These are phyloP conservation scores for Colletotrichum tropicale DNA, from an alignment of 2,329 filamentous ascomycete genomes.

Conservation along the genomic window DNA sequence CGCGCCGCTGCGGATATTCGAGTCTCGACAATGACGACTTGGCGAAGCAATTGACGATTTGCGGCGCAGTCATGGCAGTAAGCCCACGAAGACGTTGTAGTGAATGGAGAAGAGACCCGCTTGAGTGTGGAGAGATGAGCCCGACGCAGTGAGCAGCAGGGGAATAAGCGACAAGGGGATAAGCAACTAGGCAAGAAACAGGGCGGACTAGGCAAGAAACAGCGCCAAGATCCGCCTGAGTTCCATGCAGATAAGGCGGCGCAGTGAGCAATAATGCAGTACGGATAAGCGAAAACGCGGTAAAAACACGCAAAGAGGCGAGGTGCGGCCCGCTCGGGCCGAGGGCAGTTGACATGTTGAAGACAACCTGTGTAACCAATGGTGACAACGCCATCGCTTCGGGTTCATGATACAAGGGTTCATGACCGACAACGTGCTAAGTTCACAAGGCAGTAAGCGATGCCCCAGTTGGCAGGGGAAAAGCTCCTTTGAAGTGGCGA, in stretches of 20 bases:
- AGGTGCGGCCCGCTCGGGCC: not conserved
- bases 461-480: not conserved
- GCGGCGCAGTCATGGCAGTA: not conserved
- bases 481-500: not conserved
- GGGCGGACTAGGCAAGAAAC: not conserved
- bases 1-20: not conserved
- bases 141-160: not conserved
- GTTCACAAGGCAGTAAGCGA: not conserved
- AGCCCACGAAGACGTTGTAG: not conserved
- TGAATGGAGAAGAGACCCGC: not conserved
- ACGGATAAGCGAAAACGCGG: not conserved
- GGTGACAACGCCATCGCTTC: not conserved
- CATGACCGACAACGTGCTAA: not conserved
- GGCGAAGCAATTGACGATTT: not conserved
- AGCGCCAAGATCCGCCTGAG: not conserved
- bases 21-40: not conserved
- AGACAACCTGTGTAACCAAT: not conserved
- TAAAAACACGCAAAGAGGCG: not conserved
- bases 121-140: not conserved
- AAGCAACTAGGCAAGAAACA: not conserved
- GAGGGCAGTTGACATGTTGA: not conserved
- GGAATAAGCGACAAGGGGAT: not conserved
- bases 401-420: not conserved
- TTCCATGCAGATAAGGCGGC: not conserved
- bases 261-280: not conserved